A percentile compares a stretch with the other conserved stretches of the same genome.
Evolutionary conservation across 2,329 filamentous ascomycete species (phyloP).

Genomic region (Ceratocystis alfenasii): DNA sequence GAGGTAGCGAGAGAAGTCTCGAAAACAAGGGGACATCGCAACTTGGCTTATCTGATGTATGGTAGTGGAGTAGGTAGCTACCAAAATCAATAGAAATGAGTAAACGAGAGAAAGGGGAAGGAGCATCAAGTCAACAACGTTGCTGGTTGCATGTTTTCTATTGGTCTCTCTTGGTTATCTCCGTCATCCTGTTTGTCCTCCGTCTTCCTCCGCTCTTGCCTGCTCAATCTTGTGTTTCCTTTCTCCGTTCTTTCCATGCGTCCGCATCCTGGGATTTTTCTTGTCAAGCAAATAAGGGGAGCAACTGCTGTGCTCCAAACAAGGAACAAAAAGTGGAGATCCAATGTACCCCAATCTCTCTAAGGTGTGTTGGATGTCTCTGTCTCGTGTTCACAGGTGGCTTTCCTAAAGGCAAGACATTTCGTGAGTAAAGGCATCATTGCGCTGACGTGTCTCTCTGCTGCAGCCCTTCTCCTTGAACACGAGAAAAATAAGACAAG

Average conservation of each 20-base stretch:
- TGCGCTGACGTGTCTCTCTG: neutral
- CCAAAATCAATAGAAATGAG: neutral
- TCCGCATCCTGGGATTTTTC: neutral
- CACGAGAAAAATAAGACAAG: neutral
- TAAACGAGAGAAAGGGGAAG: no score
- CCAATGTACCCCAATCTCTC: neutral
- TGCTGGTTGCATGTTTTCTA: neutral
- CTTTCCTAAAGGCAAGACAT: neutral
- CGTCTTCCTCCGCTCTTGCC: neutral
- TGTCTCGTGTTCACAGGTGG: neutral
- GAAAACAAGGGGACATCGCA: neutral
- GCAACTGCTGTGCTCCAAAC: no score
- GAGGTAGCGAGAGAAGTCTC: neutral
- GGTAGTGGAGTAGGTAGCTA: neutral
- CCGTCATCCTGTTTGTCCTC: neutral
- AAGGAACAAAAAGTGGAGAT: neutral
- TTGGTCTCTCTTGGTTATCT: neutral
- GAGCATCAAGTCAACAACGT: neutral
- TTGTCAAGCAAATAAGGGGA: neutral
- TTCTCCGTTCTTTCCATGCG: neutral
- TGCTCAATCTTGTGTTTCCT: neutral
- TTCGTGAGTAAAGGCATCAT: neutral
- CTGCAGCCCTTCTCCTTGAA: neutral
- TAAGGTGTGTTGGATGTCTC: neutral
- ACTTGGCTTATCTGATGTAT: neutral